These are phyloP conservation scores for Colletotrichum orchidophilum DNA, from an alignment of 2,329 filamentous ascomycete species.

Conservation along the genomic window DNA sequence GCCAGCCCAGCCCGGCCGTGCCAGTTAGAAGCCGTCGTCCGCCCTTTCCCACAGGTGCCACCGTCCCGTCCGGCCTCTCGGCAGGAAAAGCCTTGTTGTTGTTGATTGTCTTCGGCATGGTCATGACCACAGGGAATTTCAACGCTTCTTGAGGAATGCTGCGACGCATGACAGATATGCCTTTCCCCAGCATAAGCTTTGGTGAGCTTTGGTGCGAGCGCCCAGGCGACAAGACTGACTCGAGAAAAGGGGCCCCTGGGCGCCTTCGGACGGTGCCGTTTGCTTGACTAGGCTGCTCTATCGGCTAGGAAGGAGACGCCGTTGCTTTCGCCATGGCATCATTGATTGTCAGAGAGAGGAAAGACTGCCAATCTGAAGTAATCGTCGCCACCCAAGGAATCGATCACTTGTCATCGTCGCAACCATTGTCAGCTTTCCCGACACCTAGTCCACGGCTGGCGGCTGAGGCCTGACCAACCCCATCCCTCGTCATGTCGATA, in stretches of 20 bases:
- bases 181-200: background rate
- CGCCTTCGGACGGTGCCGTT: slow-evolving; percentile 32
- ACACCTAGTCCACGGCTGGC: background rate
- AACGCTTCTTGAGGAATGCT: slow-evolving; percentile 15
- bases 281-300: slow-evolving; percentile 15
- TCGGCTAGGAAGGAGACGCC: slow-evolving; percentile 10
- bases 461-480: slow-evolving; percentile 23
- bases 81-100: slow-evolving; percentile 11
- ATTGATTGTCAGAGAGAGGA: background rate
- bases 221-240: slow-evolving; percentile 24
- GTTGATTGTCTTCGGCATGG: slow-evolving; percentile 2
- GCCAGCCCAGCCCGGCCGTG: slow-evolving; percentile 29
- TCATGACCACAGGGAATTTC: background rate
- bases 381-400: slow-evolving; percentile 5
- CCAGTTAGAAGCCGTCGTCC: slow-evolving; percentile 23
- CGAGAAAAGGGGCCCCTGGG: slow-evolving; percentile 26
- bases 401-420: slow-evolving; percentile 4
- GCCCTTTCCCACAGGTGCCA: slow-evolving; percentile 22
- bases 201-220: background rate
- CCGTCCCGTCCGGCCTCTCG: slow-evolving; percentile 15
- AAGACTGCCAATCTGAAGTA: background rate
- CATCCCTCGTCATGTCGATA: slow-evolving; percentile 12
- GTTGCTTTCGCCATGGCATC: slow-evolving; percentile 24
- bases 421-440: slow-evolving; percentile 12
- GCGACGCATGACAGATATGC: background rate